Percentiles rank a stretch among this genome's conserved stretches.
Conservation (phyloP, 2,329 filamentous ascomycete species). For the Ilyonectria sp. region DNA sequence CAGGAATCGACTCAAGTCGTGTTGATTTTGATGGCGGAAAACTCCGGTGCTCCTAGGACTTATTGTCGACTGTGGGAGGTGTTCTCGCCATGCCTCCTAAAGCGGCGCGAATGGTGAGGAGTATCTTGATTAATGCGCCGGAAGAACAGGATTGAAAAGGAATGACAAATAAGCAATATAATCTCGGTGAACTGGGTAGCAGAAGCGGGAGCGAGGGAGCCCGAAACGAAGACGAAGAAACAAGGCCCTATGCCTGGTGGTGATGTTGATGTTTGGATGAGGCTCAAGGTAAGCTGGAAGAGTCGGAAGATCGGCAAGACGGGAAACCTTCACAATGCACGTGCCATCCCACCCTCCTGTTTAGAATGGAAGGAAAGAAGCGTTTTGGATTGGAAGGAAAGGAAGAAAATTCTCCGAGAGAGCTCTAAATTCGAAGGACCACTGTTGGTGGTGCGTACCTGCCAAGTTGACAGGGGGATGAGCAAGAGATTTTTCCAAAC, state of each 20-base stretch:
- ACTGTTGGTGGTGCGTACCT: not conserved
- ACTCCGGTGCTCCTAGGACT: not conserved
- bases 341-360: not conserved
- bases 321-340: not conserved
- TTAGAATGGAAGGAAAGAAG: not conserved
- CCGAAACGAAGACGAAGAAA: not conserved
- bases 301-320: not conserved
- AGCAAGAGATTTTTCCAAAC: not conserved
- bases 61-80: not conserved
- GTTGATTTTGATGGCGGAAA: not conserved
- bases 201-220: not conserved
- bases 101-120: not conserved
- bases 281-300: not conserved
- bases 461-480: too few species aligned
- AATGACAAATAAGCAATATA: not conserved
- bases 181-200: not conserved
- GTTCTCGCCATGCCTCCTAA: not conserved
- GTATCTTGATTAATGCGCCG: not conserved
- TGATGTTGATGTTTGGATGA: slow-evolving; percentile 2
- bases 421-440: not conserved
- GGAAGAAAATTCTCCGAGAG: not conserved
- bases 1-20: not conserved
- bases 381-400: not conserved
- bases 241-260: too few species aligned
- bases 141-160: not conserved